Conservation (phyloP, 2,329 filamentous ascomycete species). For the Paracoccidioides brasiliensis region DNA sequence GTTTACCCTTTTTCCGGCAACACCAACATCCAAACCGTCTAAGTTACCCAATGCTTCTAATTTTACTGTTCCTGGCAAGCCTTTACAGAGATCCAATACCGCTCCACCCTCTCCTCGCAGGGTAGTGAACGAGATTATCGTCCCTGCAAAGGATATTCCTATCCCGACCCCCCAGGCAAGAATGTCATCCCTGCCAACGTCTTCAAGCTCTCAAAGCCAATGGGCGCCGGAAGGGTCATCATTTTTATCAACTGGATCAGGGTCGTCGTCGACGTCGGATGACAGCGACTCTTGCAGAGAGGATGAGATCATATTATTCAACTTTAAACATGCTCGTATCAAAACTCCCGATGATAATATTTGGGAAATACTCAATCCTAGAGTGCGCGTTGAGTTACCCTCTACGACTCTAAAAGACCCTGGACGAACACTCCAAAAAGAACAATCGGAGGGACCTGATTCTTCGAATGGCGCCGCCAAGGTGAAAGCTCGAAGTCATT, state of each 20-base stretch:
- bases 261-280: constrained; percentile 3
- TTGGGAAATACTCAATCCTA: constrained; percentile 13
- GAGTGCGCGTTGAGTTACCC: background rate
- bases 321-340: constrained; percentile 4
- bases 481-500: background rate
- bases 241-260: constrained; percentile 3
- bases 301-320: constrained; percentile 4
- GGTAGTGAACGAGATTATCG: background rate
- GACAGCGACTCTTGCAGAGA: constrained; percentile 1
- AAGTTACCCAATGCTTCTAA: constrained; percentile 9
- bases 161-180: background rate
- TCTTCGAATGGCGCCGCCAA: background rate
- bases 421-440: background rate
- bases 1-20: constrained; percentile 28
- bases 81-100: constrained; percentile 16
- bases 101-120: constrained; percentile 6
- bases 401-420: background rate
- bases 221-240: constrained; percentile 3
- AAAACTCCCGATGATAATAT: constrained; percentile 5
- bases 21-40: constrained; percentile 20
- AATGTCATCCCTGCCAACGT: constrained; percentile 1
- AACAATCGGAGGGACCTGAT: background rate
- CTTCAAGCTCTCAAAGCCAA: background rate
- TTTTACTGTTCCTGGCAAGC: constrained; percentile 17
- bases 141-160: background rate